Base-by-base conservation (phyloP, 441 rosid genomes). In the Codiaeum variegatum region DNA sequence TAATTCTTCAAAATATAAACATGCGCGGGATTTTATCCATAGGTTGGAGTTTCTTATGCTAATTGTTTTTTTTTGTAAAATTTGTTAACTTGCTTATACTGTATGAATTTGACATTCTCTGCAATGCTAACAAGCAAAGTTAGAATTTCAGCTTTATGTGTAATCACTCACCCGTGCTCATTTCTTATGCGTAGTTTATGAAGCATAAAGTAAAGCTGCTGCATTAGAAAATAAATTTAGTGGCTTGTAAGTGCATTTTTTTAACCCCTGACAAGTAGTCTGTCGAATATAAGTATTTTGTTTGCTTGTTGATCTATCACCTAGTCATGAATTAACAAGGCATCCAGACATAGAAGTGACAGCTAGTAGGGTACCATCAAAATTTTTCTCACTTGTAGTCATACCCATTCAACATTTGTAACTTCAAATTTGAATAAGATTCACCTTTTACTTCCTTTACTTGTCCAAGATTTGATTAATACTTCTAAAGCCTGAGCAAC, bases 101-200 rank as follows among this genome's bases (percentile, higher is more conserved):
- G 6, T 40, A 38, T 73, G 19, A 66, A 46, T 42, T 3, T 44
- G n/a, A 49, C 13, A 16, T 58, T 32, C 56, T 40, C 56, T 18
- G 16, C 28, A 23, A 56, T 56, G 61, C 19, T 24, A 54, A 13
- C 44, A 60, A 15, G 21, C 21, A 71, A 29, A 3, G 21, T 31
- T 42, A 13, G 55, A 46, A 3, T 42, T 29, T 28, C 8, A 10
- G 23, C 32, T 61, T 4, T 24, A 21, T 18, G n/a, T 49, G 4
- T 49, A 62, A 51, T 7, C 38, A 60, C n/a, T 46, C 6, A 12
- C 18, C 16, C 31, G 6, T 46, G 23, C 38, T 72, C 44, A 16
- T 58, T 73, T 40, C 76, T 55, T 44, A 13, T 44, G 51, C 6
- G 24, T 59, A 10, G 26, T 73, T 21, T 66, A 42, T 67, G 49